Conservation (phyloP, 805 yeast genomes). For the Barnettozyma sucrosica region DNA sequence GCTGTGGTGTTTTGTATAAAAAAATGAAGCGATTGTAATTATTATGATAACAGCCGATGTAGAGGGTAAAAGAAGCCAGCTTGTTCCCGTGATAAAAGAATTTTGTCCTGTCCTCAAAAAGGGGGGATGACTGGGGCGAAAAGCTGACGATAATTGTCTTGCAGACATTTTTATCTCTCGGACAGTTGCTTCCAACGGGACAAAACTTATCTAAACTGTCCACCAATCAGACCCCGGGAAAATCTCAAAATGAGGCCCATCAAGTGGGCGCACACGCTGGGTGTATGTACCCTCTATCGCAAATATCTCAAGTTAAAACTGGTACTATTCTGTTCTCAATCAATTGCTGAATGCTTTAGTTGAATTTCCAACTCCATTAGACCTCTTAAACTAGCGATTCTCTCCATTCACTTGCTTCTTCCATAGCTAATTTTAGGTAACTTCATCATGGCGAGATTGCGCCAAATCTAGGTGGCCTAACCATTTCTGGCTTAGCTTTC, state of each 20-base stretch:
- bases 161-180: neutral
- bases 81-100: too few species aligned
- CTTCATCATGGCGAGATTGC: neutral
- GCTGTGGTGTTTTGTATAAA: neutral
- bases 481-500: neutral
- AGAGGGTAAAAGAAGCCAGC: too few species aligned
- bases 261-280: neutral
- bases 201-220: slow-evolving; percentile 1
- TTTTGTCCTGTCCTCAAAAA: too few species aligned
- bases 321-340: neutral
- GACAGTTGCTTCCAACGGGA: neutral
- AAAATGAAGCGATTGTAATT: neutral
- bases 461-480: neutral
- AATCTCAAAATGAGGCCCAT: neutral
- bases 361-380: neutral
- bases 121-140: too few species aligned
- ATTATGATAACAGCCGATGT: too few species aligned
- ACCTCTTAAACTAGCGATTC: neutral
- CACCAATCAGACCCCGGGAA: slow-evolving; percentile 5
- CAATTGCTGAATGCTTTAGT: neutral
- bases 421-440: neutral
- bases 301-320: too few species aligned
- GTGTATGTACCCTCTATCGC: neutral
- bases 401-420: neutral
- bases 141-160: neutral